Conservation (phyloP, 2,329 filamentous ascomycete genomes). For the Monilinia laxa region DNA sequence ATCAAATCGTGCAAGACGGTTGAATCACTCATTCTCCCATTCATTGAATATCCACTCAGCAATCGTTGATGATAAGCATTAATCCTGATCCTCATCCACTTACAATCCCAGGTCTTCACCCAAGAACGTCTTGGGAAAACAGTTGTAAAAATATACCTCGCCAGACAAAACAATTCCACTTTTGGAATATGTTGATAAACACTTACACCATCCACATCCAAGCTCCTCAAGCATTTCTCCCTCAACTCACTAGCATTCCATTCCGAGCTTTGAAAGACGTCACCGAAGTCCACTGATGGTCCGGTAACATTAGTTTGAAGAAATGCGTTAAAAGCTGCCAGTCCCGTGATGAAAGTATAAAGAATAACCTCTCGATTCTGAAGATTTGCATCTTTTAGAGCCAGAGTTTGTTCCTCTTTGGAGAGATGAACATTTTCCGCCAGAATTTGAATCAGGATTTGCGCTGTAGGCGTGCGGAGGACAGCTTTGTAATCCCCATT, state of each 20-base stretch:
- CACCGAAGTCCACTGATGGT: constrained; percentile 63
- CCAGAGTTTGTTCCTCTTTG: constrained; percentile 26
- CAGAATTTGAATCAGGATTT: constrained; percentile 34
- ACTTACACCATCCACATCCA: constrained; percentile 81
- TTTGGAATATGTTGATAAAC: constrained; percentile 82
- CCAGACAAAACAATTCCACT: constrained; percentile 79
- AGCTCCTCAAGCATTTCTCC: constrained; percentile 61
- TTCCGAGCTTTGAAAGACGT: constrained; percentile 41
- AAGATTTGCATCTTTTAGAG: constrained; percentile 28
- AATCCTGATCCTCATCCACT: constrained; percentile 60
- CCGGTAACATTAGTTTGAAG: constrained; percentile 87
- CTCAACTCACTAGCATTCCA: constrained; percentile 37
- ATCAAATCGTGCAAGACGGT: constrained; percentile 60
- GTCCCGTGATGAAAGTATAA: constrained; percentile 48
- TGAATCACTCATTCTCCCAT: constrained; percentile 50
- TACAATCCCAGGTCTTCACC: constrained; percentile 35
- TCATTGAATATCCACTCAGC: constrained; percentile 43
- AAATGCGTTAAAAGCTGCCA: constrained; percentile 74
- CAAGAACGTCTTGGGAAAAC: constrained; percentile 38
- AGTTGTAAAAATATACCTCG: constrained; percentile 51
- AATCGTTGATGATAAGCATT: constrained; percentile 72
- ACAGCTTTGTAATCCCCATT: constrained; percentile 39
- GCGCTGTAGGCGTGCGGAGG: constrained; percentile 34
- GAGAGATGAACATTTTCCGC: constrained; percentile 27
- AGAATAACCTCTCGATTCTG: constrained; percentile 25